Percentiles rank a stretch among this genome's conserved stretches.
Evolutionary conservation across 2,329 filamentous ascomycete genomes (phyloP).

Genomic region (Macrophomina pseudophaseolina): DNA sequence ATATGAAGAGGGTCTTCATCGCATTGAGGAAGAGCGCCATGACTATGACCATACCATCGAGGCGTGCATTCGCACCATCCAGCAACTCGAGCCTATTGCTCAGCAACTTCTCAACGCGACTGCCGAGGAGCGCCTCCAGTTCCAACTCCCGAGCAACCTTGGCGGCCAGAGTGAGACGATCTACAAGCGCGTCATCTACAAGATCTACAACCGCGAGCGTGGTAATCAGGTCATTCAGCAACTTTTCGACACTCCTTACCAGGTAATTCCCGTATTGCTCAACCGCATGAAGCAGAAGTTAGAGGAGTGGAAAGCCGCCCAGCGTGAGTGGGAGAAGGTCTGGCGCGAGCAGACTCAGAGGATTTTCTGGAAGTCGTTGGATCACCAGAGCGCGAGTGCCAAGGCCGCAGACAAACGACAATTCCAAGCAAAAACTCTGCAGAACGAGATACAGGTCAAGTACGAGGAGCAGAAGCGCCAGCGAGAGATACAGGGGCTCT

Average conservation of each 20-base stretch:
- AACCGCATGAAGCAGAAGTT: slow-evolving; percentile 92
- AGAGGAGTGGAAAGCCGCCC: slow-evolving; percentile 96
- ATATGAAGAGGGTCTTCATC: slow-evolving; percentile 90
- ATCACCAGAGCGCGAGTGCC: slow-evolving; percentile 92
- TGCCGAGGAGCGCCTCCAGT: slow-evolving; percentile 70
- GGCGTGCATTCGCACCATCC: slow-evolving; percentile 90
- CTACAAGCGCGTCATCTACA: slow-evolving; percentile 96
- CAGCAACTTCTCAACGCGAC: slow-evolving; percentile 85
- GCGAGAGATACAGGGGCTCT: slow-evolving; percentile 63
- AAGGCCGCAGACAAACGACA: slow-evolving; percentile 90
- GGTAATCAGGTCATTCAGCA: slow-evolving; percentile 86
- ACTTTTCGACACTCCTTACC: slow-evolving; percentile 82
- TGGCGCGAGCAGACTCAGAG: slow-evolving; percentile 95
- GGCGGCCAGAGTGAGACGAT: slow-evolving; percentile 95
- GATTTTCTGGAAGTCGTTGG: slow-evolving; percentile 94
- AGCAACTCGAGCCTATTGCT: slow-evolving; percentile 91
- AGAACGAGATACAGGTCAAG: slow-evolving; percentile 88
- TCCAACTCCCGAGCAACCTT: slow-evolving; percentile 80
- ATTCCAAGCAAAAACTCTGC: slow-evolving; percentile 86
- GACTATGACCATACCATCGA: slow-evolving; percentile 99
- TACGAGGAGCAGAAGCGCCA: slow-evolving; percentile 86
- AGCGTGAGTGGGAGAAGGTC: slow-evolving; percentile 98
- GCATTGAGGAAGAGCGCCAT: slow-evolving; percentile 97
- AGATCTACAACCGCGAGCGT: slow-evolving; percentile 86
- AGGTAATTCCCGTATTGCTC: slow-evolving; percentile 86